Percentiles rank a stretch among this genome's conserved stretches.
Evolutionary conservation across 2,329 filamentous ascomycete genomes (phyloP).

Genomic region (Monilinia aucupariae): DNA sequence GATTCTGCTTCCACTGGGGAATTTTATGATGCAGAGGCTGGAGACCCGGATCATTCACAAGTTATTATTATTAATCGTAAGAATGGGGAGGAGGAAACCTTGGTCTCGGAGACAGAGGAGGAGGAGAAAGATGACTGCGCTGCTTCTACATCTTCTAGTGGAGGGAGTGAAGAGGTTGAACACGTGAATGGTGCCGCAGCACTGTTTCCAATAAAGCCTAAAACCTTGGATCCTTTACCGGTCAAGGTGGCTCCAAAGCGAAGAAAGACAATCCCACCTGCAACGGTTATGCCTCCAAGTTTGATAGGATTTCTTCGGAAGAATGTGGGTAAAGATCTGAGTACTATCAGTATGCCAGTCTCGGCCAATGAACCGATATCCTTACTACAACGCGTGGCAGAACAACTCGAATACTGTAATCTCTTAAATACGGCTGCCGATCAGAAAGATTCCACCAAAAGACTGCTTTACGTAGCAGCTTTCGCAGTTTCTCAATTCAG

Average conservation of each 20-base stretch:
- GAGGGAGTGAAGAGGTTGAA: slow-evolving; percentile 47
- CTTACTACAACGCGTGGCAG: slow-evolving; percentile 78
- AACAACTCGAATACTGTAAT: slow-evolving; percentile 85
- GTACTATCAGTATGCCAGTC: slow-evolving; percentile 95
- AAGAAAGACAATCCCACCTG: slow-evolving; percentile 63
- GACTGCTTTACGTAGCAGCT: slow-evolving; percentile 77
- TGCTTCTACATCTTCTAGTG: slow-evolving; percentile 55
- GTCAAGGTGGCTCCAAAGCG: slow-evolving; percentile 59
- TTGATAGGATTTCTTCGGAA: slow-evolving; percentile 92
- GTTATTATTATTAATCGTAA: slow-evolving; percentile 70
- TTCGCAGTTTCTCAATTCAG: slow-evolving; percentile 89
- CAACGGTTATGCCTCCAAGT: slow-evolving; percentile 77
- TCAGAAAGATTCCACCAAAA: slow-evolving; percentile 56
- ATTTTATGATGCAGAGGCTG: slow-evolving; percentile 87
- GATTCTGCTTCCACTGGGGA: slow-evolving; percentile 80
- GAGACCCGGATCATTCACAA: slow-evolving; percentile 52
- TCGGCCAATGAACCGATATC: slow-evolving; percentile 92
- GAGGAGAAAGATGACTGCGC: slow-evolving; percentile 44
- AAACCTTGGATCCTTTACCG: slow-evolving; percentile 71
- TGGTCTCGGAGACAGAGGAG: slow-evolving; percentile 48
- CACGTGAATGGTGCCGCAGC: slow-evolving; percentile 54
- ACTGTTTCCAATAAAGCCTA: slow-evolving; percentile 71
- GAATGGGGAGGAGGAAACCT: slow-evolving; percentile 59
- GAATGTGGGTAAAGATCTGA: slow-evolving; percentile 96
- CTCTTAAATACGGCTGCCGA: slow-evolving; percentile 72